A percentile compares a stretch with the other conserved stretches of the same genome.
Evolutionary conservation across 179 eudicot genomes (phyloP).

Genomic region (Silene noctiflora): DNA sequence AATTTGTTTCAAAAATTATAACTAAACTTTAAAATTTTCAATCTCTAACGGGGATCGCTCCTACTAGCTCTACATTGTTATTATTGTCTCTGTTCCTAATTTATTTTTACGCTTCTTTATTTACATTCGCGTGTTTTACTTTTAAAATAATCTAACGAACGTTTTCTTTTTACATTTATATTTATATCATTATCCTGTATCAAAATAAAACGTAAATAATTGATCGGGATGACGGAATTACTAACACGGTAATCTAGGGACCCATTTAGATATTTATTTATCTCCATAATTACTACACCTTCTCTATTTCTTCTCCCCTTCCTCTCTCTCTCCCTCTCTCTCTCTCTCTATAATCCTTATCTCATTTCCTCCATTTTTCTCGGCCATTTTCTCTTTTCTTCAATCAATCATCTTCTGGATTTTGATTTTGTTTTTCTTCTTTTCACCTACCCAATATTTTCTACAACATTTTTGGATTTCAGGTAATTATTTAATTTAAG

Average conservation of each 20-base stretch:
- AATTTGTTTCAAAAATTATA: too few species aligned
- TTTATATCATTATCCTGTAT: too few species aligned
- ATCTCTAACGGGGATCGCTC: too few species aligned
- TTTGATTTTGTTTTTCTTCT: constrained; percentile 7
- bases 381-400: background rate
- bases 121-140: too few species aligned
- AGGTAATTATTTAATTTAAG: background rate
- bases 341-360: constrained; percentile 2
- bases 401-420: background rate
- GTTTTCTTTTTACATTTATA: too few species aligned
- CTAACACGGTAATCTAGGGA: constrained; percentile 14
- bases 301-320: background rate
- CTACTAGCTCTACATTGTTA: too few species aligned
- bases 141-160: too few species aligned
- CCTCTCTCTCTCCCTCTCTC: background rate
- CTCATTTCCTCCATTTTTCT: constrained; percentile 6
- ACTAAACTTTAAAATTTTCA: too few species aligned
- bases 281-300: background rate
- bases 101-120: too few species aligned
- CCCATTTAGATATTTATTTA: background rate
- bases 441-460: background rate
- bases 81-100: too few species aligned
- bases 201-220: too few species aligned
- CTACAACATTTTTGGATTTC: background rate
- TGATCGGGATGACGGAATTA: too few species aligned